Base-by-base conservation (phyloP, 2,329 filamentous ascomycete species). In the Phialophora tarda region DNA sequence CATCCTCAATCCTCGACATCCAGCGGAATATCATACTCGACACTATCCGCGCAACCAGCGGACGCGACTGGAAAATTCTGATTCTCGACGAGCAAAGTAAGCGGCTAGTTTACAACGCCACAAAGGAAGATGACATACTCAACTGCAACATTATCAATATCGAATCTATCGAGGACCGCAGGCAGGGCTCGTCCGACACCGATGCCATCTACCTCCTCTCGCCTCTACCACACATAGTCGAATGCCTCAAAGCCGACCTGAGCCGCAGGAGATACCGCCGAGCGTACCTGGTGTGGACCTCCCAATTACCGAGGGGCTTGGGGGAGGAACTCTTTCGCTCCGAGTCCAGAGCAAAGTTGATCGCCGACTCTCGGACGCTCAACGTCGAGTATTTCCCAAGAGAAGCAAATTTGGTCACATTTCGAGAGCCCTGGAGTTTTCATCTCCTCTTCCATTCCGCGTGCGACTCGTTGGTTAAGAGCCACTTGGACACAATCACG, bases 141-240 rank as follows among this genome's bases (percentile, higher is more conserved):
- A 96, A 96, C 77, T 88, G 93, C 80, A 97, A 97, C 78, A 91
- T 99, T 79, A 94, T 93, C 72, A 97, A 97, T 80, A 94, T 99
- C 78, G 94, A 98, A 83, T 88, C 88, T 75, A 96, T 99, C 80
- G 93, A 97, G 82, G 88, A 95, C 69, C 89, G 88, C 74, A 88
- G 95, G 76, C 89, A 90, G 56, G 84, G 86, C 76, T 96, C 97
- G 77, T 88, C 89, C 63, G 90, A 92, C 73, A 97, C 96, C 88
- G 95, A 98, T 79, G 95, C 93, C 74, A 88, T 99, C 71, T 99
- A 98, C 81, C 84, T 99, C 67, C 85, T 99, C 64, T 91, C 93
- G 0, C 91, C 95, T 8, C 86, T 91, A 74, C 84, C 92, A 6
- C 91, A 97, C 77, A 92, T 97, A 69, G 90, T 98, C 74, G 94